Evolutionary conservation across 306 rosid genomes (phyloP), one percentile per base, ranked within the genome.

Genomic region (Senna tora): DNA sequence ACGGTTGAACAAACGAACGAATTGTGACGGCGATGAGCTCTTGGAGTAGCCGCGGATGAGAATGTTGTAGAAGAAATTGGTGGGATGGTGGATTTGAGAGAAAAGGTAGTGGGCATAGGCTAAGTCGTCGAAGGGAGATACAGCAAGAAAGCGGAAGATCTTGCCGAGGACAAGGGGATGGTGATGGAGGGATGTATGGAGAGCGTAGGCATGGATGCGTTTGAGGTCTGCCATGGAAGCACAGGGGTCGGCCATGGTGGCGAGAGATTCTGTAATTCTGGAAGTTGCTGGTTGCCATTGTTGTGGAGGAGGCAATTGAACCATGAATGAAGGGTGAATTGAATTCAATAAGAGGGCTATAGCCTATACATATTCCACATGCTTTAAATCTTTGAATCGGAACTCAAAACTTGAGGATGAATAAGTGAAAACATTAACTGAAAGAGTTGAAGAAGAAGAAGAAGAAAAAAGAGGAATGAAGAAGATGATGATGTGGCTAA

Each of bases 81-180:
- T 76, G 74, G 77, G 88, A 7, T 77, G 66, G 22, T 75, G 79
- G 80, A 88, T 85, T 68, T 76, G 88, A 9, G 69, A 75, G 79
- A 88, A 88, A 71, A 88, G 69, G 17, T 68, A 75, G 73, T 88
- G 82, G 9, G 92, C 90, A 20, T 85, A 88, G 13, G 7, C 33
- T 56, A 88, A 55, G 68, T 88, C 88, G 0, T 88, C 90, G 10
- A 71, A 33, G 9, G 92, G 88, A 0, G 90, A 87, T 13, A 87
- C 85, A 0, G 88, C 90, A 0, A 77, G 79, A 49, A 85, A 88
- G 50, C 88, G 92, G 77, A 88, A 85, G 59, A 88, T 82, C 84
- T 88, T 85, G 72, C 86, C 88, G 32, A 88, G 88, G 62, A 88
- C 87, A 19, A 71, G 28, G 28, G 80, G 14, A 76, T 83, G 79